These are phyloP conservation scores for Mediolabrus comicus DNA, from an alignment of 108 stramenopile species.

Conservation along the genomic window DNA sequence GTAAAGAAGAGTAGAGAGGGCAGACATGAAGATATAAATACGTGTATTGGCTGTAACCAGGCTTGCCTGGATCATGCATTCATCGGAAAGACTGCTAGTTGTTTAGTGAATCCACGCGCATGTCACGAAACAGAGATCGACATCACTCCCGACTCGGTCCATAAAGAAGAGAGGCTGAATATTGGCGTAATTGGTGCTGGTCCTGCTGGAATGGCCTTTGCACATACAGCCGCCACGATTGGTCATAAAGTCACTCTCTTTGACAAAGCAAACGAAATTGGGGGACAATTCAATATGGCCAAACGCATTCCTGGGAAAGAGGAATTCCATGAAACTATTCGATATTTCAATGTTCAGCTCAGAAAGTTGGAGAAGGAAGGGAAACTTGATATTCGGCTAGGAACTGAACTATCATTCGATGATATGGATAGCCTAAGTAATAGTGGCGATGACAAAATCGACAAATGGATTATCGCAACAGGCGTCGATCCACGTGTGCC, in stretches of 20 bases:
- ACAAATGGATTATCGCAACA: constrained; percentile 92
- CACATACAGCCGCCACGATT: constrained; percentile 74
- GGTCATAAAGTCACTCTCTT: constrained; percentile 93
- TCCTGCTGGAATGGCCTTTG: constrained; percentile 94
- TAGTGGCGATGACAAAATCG: constrained; percentile 38
- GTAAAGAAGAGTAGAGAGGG: constrained; percentile 84
- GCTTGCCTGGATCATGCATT: constrained; percentile 99
- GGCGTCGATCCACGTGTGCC: constrained; percentile 90
- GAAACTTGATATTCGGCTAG: constrained; percentile 46
- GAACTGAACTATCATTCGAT: constrained; percentile 49
- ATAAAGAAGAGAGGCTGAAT: constrained; percentile 44
- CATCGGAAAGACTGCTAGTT: constrained; percentile 91
- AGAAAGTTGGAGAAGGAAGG: constrained; percentile 40
- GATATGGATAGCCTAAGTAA: constrained; percentile 51
- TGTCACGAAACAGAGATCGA: constrained; percentile 91
- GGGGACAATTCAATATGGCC: constrained; percentile 98
- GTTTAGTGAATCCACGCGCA: constrained; percentile 95
- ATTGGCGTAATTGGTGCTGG: constrained; percentile 97
- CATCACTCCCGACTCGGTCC: constrained; percentile 43
- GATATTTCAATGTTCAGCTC: constrained; percentile 79
- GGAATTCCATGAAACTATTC: constrained; percentile 97
- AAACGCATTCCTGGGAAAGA: constrained; percentile 97
- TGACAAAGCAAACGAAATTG: constrained; percentile 77
- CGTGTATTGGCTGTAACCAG: constrained; percentile 99
- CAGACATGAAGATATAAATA: constrained; percentile 87